Base-by-base conservation (phyloP, 2,329 filamentous ascomycete genomes). In the Rhytidhysteron rufulum region DNA sequence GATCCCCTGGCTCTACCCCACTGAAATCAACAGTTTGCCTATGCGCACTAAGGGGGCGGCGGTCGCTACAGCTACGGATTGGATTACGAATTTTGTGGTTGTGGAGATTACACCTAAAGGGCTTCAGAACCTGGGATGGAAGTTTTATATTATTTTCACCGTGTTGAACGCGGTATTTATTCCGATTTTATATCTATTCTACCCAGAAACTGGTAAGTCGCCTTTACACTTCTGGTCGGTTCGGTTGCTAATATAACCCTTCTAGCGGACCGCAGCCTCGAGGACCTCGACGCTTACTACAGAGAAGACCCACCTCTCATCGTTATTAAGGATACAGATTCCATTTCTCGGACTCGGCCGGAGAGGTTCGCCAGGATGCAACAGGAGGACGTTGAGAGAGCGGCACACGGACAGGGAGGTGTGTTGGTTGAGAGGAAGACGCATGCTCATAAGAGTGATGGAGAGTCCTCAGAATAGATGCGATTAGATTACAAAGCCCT, bases 11-110 rank as follows among this genome's bases (percentile, higher is more conserved):
- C 42, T 63, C 2, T 63, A 63, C 32, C 60, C 60, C 3, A 61
- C 58, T 2, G 53, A 54, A 34, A 59, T 63, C 44, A 63, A 63
- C 22, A 57, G 57, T 4, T 53, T 63, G 10, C 58, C 62, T 31
- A 63, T 63, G 60, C 43, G 60, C 29, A 62, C 58, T 1, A 63
- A 63, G 42, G 60, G 60, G 10, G 58, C 60, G 4, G 60, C 57
- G 1, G 43, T 63, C 2, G 58, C 60, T 5, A 62, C 61, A 56
- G 43, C 42, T 5, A 60, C 57, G 1, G 61, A 63, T 31, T 62
- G 60, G 58, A 61, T 62, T 18, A 57, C 48, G 41, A 62, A 62
- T 27, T 63, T 59, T 16, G 54, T 45, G 0, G 57, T 63, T 13
- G 58, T 63, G 0, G 56, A 62, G 44, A 57, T 56, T 9, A 63